Percentiles rank a stretch among this genome's conserved stretches.
phyloP scores from a whole-genome alignment of 2,329 filamentous ascomycete genomes.

The Cladosporium cucumerinum region DNA sequence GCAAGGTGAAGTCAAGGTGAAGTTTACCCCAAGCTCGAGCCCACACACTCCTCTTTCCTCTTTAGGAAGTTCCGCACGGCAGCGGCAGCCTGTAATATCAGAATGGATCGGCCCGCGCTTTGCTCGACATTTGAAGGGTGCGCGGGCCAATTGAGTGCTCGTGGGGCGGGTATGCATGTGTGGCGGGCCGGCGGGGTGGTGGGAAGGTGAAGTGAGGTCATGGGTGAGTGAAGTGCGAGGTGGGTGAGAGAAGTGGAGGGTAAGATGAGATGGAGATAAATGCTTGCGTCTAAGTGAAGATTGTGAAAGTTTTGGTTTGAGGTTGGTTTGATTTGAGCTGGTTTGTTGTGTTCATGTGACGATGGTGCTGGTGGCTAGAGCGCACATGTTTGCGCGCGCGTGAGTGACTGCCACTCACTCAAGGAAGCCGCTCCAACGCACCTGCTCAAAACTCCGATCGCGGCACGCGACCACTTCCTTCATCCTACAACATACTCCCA shows the following conservation, averaged over 20 bases:
- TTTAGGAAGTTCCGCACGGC: background rate
- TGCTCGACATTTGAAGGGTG: background rate
- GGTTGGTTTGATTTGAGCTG: background rate
- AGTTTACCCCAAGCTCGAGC: background rate
- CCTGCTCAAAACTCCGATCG: background rate
- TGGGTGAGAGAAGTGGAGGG: too few relatives aligned
- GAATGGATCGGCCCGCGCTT: slow-evolving; percentile 1
- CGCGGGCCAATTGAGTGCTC: background rate
- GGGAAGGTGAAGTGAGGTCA: background rate
- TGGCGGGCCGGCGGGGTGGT: background rate
- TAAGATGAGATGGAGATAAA: background rate
- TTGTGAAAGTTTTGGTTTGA: too few relatives aligned
- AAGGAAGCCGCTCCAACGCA: background rate
- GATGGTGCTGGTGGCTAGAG: background rate
- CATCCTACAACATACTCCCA: background rate
- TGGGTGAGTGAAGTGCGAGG: background rate
- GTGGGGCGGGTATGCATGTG: background rate
- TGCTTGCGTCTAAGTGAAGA: too few relatives aligned
- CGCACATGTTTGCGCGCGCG: background rate
- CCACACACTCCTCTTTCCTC: background rate
- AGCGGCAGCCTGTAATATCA: background rate
- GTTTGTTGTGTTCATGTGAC: background rate
- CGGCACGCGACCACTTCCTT: background rate
- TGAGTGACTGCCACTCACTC: background rate
- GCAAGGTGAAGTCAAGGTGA: too few relatives aligned